Conservation (phyloP, 371 early-diverging fungal species). For the Globomyces sp. region DNA sequence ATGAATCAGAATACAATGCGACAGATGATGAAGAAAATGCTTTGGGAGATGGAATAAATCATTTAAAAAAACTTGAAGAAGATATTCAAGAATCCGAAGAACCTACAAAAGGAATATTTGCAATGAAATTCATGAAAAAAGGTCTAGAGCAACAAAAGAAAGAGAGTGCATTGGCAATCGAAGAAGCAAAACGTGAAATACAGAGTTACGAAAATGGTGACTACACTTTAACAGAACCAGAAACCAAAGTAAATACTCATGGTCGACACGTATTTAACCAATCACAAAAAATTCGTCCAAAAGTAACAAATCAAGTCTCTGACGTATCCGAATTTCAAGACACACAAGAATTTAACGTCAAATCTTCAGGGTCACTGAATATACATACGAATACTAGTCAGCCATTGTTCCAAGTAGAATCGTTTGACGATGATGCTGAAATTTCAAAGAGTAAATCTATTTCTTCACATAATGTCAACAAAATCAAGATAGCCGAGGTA, state of each 20-base stretch:
- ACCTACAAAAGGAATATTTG: conserved; percentile 80
- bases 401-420: not conserved
- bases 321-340: not conserved
- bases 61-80: conserved; percentile 32
- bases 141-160: conserved; percentile 30
- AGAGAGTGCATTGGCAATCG: conserved; percentile 49
- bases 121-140: conserved; percentile 95
- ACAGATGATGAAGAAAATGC: conserved; percentile 49
- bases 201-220: not conserved
- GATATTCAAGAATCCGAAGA: conserved; percentile 41
- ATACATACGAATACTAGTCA: not conserved
- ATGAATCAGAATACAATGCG: conserved; percentile 31
- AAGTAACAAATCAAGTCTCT: conserved; percentile 45
- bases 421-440: conserved; percentile 20
- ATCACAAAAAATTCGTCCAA: conserved; percentile 32
- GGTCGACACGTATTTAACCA: not conserved
- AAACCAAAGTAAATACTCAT: not conserved
- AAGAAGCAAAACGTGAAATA: conserved; percentile 43
- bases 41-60: conserved; percentile 18
- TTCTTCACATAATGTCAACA: not conserved
- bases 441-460: not conserved
- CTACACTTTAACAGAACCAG: not conserved
- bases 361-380: not conserved
- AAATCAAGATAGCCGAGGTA: conserved; percentile 8
- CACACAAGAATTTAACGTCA: not conserved